Percentiles rank a stretch among this genome's conserved stretches.
These are phyloP conservation scores for Cornus suecica DNA, from an alignment of 148 eudicot species.

Conservation along the genomic window DNA sequence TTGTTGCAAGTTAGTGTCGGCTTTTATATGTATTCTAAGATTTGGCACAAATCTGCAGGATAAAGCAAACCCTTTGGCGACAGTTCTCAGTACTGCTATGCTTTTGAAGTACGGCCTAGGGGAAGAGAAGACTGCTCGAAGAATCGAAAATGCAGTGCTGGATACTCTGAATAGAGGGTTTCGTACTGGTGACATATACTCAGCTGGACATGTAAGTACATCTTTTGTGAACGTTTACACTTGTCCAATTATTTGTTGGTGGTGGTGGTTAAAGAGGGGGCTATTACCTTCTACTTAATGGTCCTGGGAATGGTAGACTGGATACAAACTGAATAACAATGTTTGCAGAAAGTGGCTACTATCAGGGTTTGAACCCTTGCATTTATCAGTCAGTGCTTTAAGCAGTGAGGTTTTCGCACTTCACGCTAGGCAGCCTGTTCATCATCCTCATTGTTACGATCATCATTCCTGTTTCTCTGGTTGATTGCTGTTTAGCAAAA, in stretches of 20 bases:
- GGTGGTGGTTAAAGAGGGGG: too few species aligned
- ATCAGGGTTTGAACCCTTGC: too few species aligned
- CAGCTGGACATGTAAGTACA: conserved; percentile 64
- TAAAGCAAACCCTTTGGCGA: conserved; percentile 93
- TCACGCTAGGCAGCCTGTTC: too few species aligned
- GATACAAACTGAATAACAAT: too few species aligned
- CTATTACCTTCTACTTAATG: too few species aligned
- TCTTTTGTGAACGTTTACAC: neutral
- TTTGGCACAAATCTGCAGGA: conserved; percentile 39
- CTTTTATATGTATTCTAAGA: neutral
- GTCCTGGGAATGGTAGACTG: too few species aligned
- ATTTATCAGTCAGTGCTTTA: too few species aligned
- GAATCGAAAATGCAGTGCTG: conserved; percentile 81
- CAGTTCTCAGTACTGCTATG: conserved; percentile 92
- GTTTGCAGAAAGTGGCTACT: too few species aligned
- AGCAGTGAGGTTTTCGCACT: too few species aligned
- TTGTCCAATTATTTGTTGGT: neutral
- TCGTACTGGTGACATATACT: conserved; percentile 86
- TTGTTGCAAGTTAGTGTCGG: neutral
- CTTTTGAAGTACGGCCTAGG: conserved; percentile 91
- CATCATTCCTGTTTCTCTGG: neutral
- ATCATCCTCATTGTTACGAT: too few species aligned
- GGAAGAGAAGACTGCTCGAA: conserved; percentile 80
- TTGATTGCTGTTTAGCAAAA: neutral
- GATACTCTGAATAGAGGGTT: conserved; percentile 69